Conservation (phyloP, 257 asterid species). For the Eucommia ulmoides region DNA sequence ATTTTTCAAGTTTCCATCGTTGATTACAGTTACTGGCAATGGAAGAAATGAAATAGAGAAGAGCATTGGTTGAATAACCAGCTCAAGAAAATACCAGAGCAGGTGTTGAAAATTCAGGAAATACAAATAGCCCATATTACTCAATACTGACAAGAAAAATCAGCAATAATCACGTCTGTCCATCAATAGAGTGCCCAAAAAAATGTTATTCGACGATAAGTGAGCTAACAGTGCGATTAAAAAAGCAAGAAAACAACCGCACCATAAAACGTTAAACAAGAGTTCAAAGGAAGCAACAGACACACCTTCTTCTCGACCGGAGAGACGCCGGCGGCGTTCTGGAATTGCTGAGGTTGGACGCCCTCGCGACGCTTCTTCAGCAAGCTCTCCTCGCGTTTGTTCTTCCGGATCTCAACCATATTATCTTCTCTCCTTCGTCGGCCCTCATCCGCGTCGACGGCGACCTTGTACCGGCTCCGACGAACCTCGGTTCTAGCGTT, state of each 20-base stretch:
- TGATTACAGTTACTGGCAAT: too few relatives aligned
- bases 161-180: too few relatives aligned
- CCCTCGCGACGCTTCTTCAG: constrained; percentile 94
- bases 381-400: constrained; percentile 71
- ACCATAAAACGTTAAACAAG: not conserved
- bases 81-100: too few relatives aligned
- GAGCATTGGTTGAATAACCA: too few relatives aligned
- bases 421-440: constrained; percentile 87
- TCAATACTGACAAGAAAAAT: too few relatives aligned
- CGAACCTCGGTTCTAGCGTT: constrained; percentile 75
- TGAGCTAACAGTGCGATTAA: constrained; percentile 4
- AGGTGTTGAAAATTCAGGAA: too few relatives aligned
- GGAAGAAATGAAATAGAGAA: too few relatives aligned
- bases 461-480: constrained; percentile 93
- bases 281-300: not conserved
- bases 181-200: too few relatives aligned
- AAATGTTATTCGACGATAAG: too few relatives aligned
- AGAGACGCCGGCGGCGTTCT: constrained; percentile 33
- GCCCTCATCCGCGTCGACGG: constrained; percentile 95
- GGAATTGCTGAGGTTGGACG: constrained; percentile 60
- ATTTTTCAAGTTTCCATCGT: too few relatives aligned
- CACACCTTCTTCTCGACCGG: constrained; percentile 65
- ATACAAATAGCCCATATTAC: too few relatives aligned
- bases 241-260: not conserved
- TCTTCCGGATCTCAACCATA: constrained; percentile 97